phyloP scores from a whole-genome alignment of 2,329 filamentous ascomycete genomes.

The Curvularia verruculosa region DNA sequence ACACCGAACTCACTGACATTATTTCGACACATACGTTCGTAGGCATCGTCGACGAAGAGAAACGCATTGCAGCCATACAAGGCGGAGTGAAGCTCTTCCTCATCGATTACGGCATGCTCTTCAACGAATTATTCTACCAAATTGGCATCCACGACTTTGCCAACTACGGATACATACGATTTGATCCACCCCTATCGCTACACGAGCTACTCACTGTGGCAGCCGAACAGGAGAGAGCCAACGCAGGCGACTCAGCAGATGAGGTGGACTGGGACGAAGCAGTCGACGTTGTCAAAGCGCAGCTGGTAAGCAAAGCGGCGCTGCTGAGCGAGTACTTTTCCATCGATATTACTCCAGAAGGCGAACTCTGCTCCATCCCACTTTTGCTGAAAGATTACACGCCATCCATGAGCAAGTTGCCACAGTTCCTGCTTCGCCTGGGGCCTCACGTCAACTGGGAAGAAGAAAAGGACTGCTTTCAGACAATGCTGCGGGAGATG shows the following conservation, averaged over 20 bases:
- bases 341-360: slow-evolving; percentile 77
- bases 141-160: slow-evolving; percentile 92
- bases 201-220: slow-evolving; percentile 74
- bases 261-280: slow-evolving; percentile 72
- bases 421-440: slow-evolving; percentile 83
- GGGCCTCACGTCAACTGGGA: slow-evolving; percentile 89
- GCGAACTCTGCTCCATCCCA: slow-evolving; percentile 79
- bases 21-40: slow-evolving; percentile 91
- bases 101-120: slow-evolving; percentile 87
- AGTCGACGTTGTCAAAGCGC: slow-evolving; percentile 67
- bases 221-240: slow-evolving; percentile 71
- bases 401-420: slow-evolving; percentile 83
- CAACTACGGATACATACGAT: slow-evolving; percentile 85
- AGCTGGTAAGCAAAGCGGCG: slow-evolving; percentile 76
- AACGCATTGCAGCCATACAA: slow-evolving; percentile 90
- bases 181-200: slow-evolving; percentile 76
- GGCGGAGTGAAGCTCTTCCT: slow-evolving; percentile 90
- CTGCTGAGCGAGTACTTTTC: slow-evolving; percentile 96
- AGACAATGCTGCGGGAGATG: slow-evolving; percentile 81
- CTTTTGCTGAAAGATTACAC: slow-evolving; percentile 88
- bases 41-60: slow-evolving; percentile 84
- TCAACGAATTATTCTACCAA: slow-evolving; percentile 93
- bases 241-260: slow-evolving; percentile 46
- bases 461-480: slow-evolving; percentile 84
- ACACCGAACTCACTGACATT: slow-evolving; percentile 84